Conservation (phyloP, 1,139 yeast species). For the Pichia kudriavzevii region DNA sequence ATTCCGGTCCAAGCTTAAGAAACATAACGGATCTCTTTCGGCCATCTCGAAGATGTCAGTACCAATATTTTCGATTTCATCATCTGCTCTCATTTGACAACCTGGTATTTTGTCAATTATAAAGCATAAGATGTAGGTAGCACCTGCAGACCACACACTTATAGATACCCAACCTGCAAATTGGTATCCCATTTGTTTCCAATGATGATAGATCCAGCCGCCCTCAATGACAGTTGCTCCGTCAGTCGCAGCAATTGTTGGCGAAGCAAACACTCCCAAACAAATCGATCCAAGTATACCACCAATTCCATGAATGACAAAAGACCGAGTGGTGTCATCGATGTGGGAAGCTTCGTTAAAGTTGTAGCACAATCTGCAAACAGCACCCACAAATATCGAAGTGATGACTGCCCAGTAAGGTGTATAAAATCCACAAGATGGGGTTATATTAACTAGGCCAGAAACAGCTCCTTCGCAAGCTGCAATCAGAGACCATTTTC, state of each 20-base stretch:
- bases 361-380: conserved; percentile 34
- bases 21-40: too few species aligned
- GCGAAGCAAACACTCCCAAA: conserved; percentile 41
- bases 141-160: conserved; percentile 36
- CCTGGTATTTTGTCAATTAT: conserved; percentile 43
- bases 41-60: conserved; percentile 38
- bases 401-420: conserved; percentile 44
- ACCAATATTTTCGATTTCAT: conserved; percentile 42
- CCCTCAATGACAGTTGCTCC: conserved; percentile 40
- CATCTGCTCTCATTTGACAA: conserved; percentile 33
- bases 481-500: conserved; percentile 38
- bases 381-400: conserved; percentile 34
- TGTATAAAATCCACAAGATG: conserved; percentile 43
- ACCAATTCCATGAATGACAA: conserved; percentile 42
- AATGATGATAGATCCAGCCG: conserved; percentile 46
- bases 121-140: conserved; percentile 35
- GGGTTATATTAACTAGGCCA: conserved; percentile 45
- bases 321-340: conserved; percentile 42
- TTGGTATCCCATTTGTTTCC: conserved; percentile 44
- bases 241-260: conserved; percentile 39
- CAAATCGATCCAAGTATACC: conserved; percentile 39
- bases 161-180: conserved; percentile 37
- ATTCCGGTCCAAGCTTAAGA: too few species aligned
- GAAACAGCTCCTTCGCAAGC: conserved; percentile 44
- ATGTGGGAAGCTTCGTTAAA: conserved; percentile 37